Base-by-base conservation (phyloP, 805 yeast genomes). In the Brettanomyces bruxellensis region DNA sequence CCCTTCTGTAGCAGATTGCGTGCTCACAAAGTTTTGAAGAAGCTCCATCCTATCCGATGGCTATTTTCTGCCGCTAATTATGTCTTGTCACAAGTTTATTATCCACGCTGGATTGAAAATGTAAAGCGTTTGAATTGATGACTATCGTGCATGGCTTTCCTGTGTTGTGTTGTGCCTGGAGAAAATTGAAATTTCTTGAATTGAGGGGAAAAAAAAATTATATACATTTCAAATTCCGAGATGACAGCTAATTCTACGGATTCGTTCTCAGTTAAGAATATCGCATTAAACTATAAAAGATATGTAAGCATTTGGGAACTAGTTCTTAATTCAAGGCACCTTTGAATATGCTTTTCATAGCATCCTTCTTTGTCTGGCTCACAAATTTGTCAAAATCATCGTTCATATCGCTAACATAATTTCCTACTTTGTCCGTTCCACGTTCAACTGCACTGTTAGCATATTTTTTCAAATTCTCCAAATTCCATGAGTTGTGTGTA, bases 21-120 rank as follows among this genome's bases (percentile, higher is more conserved):
- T 55, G 53, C 56, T 60, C 51, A 66, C 62, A 25, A 65, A 52
- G 46, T 61, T 64, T 45, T 65, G 66, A 34, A 66, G 48, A 24
- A 65, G 43, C 40, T 65, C 69, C 69, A 65, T 65, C 14, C 14
- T n/a, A 35, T n/a, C 18, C 18, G 18, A 18, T 18, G 18, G 18
- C 18, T 18, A 18, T 18, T 18, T 18, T 18, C 18, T 8, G n/a
- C 39, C 13, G 28, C 18, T 18, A 12, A 30, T 23, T 13, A 18
- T 32, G 11, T 34, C 6, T 5, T n/a, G 18, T 2, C 18, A 18
- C 18, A 18, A 18, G 18, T 18, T 18, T 18, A 18, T 18, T 18
- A 18, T 18, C 18, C 18, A 18, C 18, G 18, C 18, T 18, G 18
- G 18, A 18, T 18, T 18, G 18, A 18, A 28, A 28, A 7, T 28